Percentiles rank a stretch among this genome's conserved stretches.
phyloP scores from a whole-genome alignment of 805 yeast species.

The Yamadazyma tumulicola region DNA sequence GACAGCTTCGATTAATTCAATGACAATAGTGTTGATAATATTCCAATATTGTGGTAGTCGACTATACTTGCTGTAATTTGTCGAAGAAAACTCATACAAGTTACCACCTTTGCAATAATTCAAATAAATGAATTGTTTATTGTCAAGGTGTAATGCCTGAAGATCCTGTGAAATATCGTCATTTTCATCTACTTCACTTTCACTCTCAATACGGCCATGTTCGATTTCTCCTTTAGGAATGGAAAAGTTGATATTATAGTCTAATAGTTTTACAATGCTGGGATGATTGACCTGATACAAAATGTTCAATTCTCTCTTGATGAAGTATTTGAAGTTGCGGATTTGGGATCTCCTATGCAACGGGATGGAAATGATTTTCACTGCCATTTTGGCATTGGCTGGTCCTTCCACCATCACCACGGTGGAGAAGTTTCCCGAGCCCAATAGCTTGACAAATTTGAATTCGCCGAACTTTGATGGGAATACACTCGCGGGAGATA shows the following conservation, averaged over 20 bases:
- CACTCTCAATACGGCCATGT: constrained; percentile 15
- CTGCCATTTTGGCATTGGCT: constrained; percentile 47
- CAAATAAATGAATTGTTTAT: constrained; percentile 51
- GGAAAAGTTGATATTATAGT: constrained; percentile 36
- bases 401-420: constrained; percentile 48
- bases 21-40: constrained; percentile 58
- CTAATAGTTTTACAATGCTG: constrained; percentile 60
- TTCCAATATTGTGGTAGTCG: constrained; percentile 38
- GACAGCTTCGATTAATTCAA: constrained; percentile 69
- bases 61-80: constrained; percentile 34
- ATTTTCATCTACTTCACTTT: constrained; percentile 10
- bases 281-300: constrained; percentile 59
- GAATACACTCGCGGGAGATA: neutral
- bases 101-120: constrained; percentile 87
- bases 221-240: constrained; percentile 23
- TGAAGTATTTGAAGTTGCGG: constrained; percentile 31
- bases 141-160: constrained; percentile 16
- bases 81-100: constrained; percentile 53
- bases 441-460: constrained; percentile 37
- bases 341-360: constrained; percentile 19
- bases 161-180: neutral
- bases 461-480: neutral
- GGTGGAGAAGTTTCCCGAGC: constrained; percentile 66
- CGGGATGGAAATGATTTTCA: constrained; percentile 58
- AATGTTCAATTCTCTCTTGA: constrained; percentile 66